Conservation (phyloP, 2,329 filamentous ascomycete genomes). For the Cladosporium sp. region DNA sequence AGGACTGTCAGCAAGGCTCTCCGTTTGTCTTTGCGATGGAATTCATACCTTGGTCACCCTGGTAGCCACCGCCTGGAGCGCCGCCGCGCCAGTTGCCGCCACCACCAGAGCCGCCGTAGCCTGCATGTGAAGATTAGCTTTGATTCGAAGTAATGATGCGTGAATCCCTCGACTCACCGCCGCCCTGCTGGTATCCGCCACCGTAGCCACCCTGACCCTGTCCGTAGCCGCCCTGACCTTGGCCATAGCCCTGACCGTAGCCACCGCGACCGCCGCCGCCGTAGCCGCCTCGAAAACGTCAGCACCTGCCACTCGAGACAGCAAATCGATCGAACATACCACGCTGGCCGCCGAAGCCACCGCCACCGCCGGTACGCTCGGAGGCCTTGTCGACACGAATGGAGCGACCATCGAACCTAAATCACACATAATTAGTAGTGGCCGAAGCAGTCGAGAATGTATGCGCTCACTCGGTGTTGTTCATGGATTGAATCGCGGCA, state of each 20-base stretch:
- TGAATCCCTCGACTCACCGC: background rate
- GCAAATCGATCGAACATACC: constrained; percentile 24
- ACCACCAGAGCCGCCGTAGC: constrained; percentile 5
- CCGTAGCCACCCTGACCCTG: constrained; percentile 18
- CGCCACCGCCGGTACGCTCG: constrained; percentile 64
- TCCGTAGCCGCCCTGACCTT: constrained; percentile 21
- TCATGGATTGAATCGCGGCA: constrained; percentile 72
- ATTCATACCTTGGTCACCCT: constrained; percentile 2
- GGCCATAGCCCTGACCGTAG: constrained; percentile 23
- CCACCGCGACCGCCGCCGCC: constrained; percentile 22
- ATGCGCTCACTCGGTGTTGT: constrained; percentile 77
- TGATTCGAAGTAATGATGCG: background rate
- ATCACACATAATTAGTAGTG: constrained; percentile 11
- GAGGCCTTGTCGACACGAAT: constrained; percentile 96
- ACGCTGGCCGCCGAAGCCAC: constrained; percentile 33
- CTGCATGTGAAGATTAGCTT: background rate
- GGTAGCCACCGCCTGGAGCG: constrained; percentile 10
- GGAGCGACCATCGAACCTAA: constrained; percentile 83
- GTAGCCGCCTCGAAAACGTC: constrained; percentile 27
- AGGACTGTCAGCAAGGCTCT: constrained; percentile 15
- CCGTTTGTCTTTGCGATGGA: too few relatives aligned
- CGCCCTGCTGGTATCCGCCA: constrained; percentile 17
- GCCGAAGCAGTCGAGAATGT: background rate
- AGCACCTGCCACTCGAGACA: constrained; percentile 13
- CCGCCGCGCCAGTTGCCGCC: constrained; percentile 12